These are phyloP conservation scores for Populus hybrid DNA, from an alignment of 441 rosid genomes.

Conservation along the genomic window DNA sequence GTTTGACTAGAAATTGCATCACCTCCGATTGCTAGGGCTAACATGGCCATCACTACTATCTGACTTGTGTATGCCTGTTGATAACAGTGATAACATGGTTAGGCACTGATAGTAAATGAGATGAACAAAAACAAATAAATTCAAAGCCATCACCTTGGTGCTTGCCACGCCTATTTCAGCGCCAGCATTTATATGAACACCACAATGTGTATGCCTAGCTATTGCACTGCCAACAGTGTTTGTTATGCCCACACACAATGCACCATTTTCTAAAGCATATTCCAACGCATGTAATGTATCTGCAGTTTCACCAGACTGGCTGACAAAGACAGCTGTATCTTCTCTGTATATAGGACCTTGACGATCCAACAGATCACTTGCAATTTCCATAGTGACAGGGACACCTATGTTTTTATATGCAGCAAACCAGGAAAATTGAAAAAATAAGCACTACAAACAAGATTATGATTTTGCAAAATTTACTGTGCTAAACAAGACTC, in stretches of 20 bases:
- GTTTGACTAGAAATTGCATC: constrained; percentile 69
- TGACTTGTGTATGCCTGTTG: constrained; percentile 94
- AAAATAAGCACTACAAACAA: constrained; percentile 5
- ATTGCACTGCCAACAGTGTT: constrained; percentile 97
- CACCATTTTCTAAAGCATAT: constrained; percentile 84
- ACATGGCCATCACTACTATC: constrained; percentile 94
- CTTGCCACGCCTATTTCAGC: constrained; percentile 97
- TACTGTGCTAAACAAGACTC: constrained; percentile 17
- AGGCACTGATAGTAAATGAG: constrained; percentile 8
- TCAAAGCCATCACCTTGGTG: constrained; percentile 55
- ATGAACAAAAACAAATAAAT: not conserved
- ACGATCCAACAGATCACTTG: constrained; percentile 94
- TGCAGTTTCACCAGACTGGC: constrained; percentile 99
- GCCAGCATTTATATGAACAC: constrained; percentile 94
- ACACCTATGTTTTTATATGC: constrained; percentile 42
- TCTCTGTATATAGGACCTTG: constrained; percentile 97
- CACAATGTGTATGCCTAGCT: constrained; percentile 89
- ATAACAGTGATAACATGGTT: constrained; percentile 5
- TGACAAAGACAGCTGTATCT: constrained; percentile 96
- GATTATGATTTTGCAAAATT: not conserved
- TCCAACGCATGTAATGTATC: constrained; percentile 88
- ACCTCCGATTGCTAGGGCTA: constrained; percentile 86
- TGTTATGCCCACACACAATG: constrained; percentile 94
- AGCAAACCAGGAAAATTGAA: not conserved
- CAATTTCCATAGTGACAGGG: constrained; percentile 95